A percentile compares a stretch with the other conserved stretches of the same genome.
Conservation (phyloP, 805 yeast genomes). For the Candida hungchunana region DNA sequence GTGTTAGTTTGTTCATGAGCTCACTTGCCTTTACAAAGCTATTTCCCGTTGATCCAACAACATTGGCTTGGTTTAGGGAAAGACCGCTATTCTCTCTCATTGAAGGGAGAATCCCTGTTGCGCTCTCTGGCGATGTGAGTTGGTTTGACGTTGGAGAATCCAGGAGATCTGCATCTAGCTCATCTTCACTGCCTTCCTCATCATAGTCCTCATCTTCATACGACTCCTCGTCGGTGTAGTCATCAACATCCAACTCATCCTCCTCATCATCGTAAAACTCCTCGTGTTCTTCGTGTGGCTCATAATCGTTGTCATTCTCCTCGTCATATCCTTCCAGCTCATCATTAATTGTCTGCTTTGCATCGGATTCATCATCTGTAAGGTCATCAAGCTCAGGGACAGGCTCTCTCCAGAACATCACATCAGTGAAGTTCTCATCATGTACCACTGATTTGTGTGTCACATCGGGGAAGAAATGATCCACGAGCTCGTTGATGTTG, state of each 20-base stretch:
- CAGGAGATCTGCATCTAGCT: slow-evolving; percentile 28
- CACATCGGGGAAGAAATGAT: slow-evolving; percentile 94
- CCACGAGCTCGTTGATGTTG: slow-evolving; percentile 88
- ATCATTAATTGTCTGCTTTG: slow-evolving; percentile 12
- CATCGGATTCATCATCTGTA: slow-evolving; percentile 40
- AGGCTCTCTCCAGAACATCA: slow-evolving; percentile 90
- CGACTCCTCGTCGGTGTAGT: slow-evolving; percentile 22
- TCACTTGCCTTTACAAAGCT: slow-evolving; percentile 25
- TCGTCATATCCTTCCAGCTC: slow-evolving; percentile 7
- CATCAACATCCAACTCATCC: slow-evolving; percentile 30
- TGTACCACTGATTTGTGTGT: slow-evolving; percentile 23
- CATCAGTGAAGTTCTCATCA: slow-evolving; percentile 65
- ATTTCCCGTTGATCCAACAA: slow-evolving; percentile 12
- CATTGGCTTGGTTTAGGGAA: slow-evolving; percentile 16
- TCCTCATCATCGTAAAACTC: slow-evolving; percentile 28
- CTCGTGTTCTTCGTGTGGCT: slow-evolving; percentile 22
- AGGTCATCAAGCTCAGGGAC: slow-evolving; percentile 56
- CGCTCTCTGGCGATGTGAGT: neutral
- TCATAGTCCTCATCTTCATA: slow-evolving; percentile 15
- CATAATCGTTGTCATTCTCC: slow-evolving; percentile 18
- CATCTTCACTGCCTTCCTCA: slow-evolving; percentile 25
- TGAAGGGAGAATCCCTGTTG: slow-evolving; percentile 11
- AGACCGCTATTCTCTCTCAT: slow-evolving; percentile 14
- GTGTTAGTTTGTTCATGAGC: slow-evolving; percentile 19
- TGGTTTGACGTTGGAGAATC: slow-evolving; percentile 18